Base-by-base conservation (phyloP, 2,329 filamentous ascomycete species). In the Paecilomyces variotii region DNA sequence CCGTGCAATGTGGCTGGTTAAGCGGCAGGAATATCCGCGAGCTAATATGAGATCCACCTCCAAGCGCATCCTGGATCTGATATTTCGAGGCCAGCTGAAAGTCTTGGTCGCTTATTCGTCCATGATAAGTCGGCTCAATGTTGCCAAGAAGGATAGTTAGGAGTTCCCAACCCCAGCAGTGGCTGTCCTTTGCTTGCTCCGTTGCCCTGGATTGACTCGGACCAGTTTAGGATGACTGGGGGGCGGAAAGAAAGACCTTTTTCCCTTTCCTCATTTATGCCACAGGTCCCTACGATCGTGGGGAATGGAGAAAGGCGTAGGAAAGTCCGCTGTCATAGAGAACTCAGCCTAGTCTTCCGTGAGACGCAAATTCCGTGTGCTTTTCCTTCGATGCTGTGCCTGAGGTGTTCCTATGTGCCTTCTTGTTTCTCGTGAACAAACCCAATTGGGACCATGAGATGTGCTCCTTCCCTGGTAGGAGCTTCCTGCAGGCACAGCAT, bases 401-500 rank as follows among this genome's bases (percentile, higher is more conserved):
- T 26, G 50, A 28, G 50, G 50, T 52, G 4, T 12, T 28, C 24
- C 27, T 12, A 4, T 26, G 50, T 52, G 50, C 50, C 50, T 52
- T 52, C 50, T 52, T 24, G 6, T 25, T 34, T 50, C 45, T 45
- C 5, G 39, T 45, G 39, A 19, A 45, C 39, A 45, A 19, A 19
- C 39, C 28, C 35, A 56, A 14, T 30, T 24, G 26, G 32, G 12
- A 35, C 25, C 19, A 30, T 11, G 30, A 49, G 52, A 51, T 32
- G 56, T 45, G 56, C 51, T 58, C 53, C 53, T 55, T 58, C 57
- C 53, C 34, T 24, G 19, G 49, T 34, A 19, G 51, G 49, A 35
- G 28, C 50, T 39, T 30, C 39, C 53, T 54, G 57, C 53, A 34
- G 12, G 34, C 49, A 39, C 55, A 53, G n/a, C 54, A 50, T 28